These are phyloP conservation scores for Monosporascus sp. DNA, from an alignment of 2,329 filamentous ascomycete genomes.

Conservation along the genomic window DNA sequence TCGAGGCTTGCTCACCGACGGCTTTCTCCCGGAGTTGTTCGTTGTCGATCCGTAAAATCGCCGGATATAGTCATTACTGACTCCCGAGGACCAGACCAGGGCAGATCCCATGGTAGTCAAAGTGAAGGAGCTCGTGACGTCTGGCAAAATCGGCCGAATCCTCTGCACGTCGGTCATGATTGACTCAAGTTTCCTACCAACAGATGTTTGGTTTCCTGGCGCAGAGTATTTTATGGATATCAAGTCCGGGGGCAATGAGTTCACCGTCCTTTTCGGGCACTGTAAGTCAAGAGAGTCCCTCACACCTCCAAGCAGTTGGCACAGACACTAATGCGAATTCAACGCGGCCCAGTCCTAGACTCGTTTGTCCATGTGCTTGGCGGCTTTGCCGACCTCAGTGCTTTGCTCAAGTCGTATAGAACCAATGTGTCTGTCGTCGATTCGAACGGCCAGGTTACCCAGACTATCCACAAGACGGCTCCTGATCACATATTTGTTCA, in stretches of 20 bases:
- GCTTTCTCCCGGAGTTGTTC: no score
- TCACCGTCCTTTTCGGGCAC: slow-evolving; percentile 24
- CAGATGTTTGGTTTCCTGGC: slow-evolving; percentile 14
- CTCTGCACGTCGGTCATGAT: slow-evolving; percentile 24
- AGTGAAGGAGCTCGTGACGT: slow-evolving; percentile 34
- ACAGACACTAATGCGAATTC: no score
- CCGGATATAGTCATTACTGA: no score
- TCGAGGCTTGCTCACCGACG: no score
- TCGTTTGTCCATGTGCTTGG: slow-evolving; percentile 28
- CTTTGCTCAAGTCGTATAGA: slow-evolving; percentile 21
- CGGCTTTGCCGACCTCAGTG: slow-evolving; percentile 20
- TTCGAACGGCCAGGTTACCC: slow-evolving; percentile 14
- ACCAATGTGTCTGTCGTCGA: slow-evolving; percentile 16
- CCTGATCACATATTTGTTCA: slow-evolving; percentile 31
- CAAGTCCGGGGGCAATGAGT: slow-evolving; percentile 13
- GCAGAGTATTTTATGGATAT: slow-evolving; percentile 9
- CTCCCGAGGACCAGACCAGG: slow-evolving; percentile 29
- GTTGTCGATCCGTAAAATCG: no score
- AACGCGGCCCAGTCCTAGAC: slow-evolving; percentile 22
- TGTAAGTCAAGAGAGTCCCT: slow-evolving; percentile 13
- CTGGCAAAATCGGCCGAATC: slow-evolving; percentile 38
- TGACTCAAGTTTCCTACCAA: slow-evolving; percentile 1
- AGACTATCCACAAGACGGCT: slow-evolving; percentile 18
- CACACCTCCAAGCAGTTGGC: no score
- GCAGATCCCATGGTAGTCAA: slow-evolving; percentile 33